Evolutionary conservation across 2,329 filamentous ascomycete genomes (phyloP).

Genomic region (Paecilomyces formosus): DNA sequence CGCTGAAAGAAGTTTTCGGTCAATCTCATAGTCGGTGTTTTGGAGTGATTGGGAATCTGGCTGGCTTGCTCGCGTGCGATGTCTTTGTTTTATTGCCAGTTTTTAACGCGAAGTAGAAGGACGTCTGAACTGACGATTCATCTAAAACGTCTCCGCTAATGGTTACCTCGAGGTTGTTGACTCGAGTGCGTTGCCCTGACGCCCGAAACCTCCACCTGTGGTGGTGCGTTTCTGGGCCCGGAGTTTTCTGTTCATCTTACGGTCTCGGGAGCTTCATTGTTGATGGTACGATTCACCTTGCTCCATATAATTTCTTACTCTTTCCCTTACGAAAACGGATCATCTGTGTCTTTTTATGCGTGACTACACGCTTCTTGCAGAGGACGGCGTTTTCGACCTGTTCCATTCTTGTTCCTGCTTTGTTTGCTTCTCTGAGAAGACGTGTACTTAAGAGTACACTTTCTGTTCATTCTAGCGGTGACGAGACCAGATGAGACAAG

Average conservation of each 20-base stretch:
- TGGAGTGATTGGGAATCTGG: background rate
- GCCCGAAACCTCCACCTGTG: background rate
- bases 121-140: background rate
- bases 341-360: background rate
- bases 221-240: background rate
- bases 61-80: background rate
- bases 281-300: background rate
- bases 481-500: background rate
- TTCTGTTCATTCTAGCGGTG: background rate
- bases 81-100: background rate
- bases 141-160: background rate
- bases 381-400: slow-evolving; percentile 13
- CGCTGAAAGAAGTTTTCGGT: background rate
- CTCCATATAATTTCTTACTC: background rate
- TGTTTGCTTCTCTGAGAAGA: background rate
- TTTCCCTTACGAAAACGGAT: background rate
- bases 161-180: background rate
- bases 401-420: background rate
- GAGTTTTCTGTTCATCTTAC: background rate
- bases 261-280: background rate
- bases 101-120: background rate
- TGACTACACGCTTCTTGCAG: slow-evolving; percentile 10
- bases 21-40: background rate
- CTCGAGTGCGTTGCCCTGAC: background rate
- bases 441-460: background rate